Evolutionary conservation across 2,329 filamentous ascomycete genomes (phyloP), one percentile per base, ranked within the genome.

Genomic region (Chaetomiaceae sp.): DNA sequence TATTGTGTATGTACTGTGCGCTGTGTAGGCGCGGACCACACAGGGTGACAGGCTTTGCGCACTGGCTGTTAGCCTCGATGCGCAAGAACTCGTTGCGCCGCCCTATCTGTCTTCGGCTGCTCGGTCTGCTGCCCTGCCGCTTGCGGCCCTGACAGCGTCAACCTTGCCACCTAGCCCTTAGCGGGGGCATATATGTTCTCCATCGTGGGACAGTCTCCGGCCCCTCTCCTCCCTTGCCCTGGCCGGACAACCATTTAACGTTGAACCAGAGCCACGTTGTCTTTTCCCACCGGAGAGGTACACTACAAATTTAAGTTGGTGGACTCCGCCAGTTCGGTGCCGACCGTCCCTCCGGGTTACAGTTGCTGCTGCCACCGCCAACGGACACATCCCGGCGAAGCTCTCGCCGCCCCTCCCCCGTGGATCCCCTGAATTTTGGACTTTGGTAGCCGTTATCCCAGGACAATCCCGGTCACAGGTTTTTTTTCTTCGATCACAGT

Each of bases 301-400:
- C 44, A 37, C 44, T 54, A 47, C 50, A 50, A 50, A 49, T 54
- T n/a, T 51, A 40, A 45, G n/a, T 56, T 42, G 44, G 55, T 54
- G 46, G 47, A 58, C 53, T 58, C 57, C 54, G 48, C 53, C 53
- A 56, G 48, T 55, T 49, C 58, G 45, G 47, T n/a, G n/a, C 37
- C 58, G 43, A 51, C 57, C 51, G 43, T 47, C 54, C 58, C 54
- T 42, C 46, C 51, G 53, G 56, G 55, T 48, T 52, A 34, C 32
- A 36, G n/a, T n/a, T 40, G 23, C 50, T 49, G 48, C 45, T 57
- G 54, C 42, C 48, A 47, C 48, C 51, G 37, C 53, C 54, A 47
- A 53, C 57, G 56, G 51, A 57, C 55, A 58, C 52, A 59, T 58
- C 51, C 60, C 54, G 53, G 60, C 58, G 61, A 62, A 58, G 56